phyloP scores from a whole-genome alignment of 352 stramenopile genomes.

The Phytophthora tubulina region DNA sequence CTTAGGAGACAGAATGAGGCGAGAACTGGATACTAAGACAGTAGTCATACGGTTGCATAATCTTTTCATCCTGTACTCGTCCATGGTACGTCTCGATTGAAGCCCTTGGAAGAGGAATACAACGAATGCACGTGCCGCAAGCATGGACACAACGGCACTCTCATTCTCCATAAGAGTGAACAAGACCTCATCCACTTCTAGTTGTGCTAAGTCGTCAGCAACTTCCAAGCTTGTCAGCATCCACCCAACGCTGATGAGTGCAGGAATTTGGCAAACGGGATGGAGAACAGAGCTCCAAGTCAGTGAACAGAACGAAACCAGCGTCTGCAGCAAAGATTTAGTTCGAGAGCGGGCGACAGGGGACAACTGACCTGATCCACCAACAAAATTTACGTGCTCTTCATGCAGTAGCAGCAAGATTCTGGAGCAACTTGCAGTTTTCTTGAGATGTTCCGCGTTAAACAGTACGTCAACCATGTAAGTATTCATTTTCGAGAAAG shows the following conservation, averaged over 20 bases:
- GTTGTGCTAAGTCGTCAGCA: slow-evolving; percentile 22
- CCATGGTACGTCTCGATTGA: slow-evolving; percentile 7
- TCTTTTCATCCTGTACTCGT: slow-evolving; percentile 20
- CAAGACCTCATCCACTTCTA: slow-evolving; percentile 30
- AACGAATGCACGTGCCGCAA: slow-evolving; percentile 17
- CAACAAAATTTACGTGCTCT: slow-evolving; percentile 36
- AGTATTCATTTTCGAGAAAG: slow-evolving; percentile 15
- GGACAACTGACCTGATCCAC: slow-evolving; percentile 26
- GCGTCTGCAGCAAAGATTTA: slow-evolving; percentile 34
- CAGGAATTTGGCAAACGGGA: slow-evolving; percentile 30
- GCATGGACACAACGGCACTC: slow-evolving; percentile 16
- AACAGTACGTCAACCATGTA: slow-evolving; percentile 18
- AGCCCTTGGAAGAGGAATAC: slow-evolving; percentile 25
- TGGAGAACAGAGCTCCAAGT: slow-evolving; percentile 33
- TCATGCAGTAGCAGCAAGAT: slow-evolving; percentile 20
- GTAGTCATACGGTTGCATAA: slow-evolving; percentile 34
- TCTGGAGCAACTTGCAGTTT: neutral
- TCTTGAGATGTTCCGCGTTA: neutral
- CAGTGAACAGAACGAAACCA: slow-evolving; percentile 34
- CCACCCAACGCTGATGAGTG: slow-evolving; percentile 29
- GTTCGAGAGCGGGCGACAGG: slow-evolving; percentile 25
- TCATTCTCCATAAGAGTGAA: slow-evolving; percentile 30
- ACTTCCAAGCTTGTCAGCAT: slow-evolving; percentile 23
- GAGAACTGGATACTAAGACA: slow-evolving; percentile 12
- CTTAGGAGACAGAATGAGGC: slow-evolving; percentile 21